These are phyloP conservation scores for Diplodia corticola DNA, from an alignment of 2,329 filamentous ascomycete genomes.

Conservation along the genomic window DNA sequence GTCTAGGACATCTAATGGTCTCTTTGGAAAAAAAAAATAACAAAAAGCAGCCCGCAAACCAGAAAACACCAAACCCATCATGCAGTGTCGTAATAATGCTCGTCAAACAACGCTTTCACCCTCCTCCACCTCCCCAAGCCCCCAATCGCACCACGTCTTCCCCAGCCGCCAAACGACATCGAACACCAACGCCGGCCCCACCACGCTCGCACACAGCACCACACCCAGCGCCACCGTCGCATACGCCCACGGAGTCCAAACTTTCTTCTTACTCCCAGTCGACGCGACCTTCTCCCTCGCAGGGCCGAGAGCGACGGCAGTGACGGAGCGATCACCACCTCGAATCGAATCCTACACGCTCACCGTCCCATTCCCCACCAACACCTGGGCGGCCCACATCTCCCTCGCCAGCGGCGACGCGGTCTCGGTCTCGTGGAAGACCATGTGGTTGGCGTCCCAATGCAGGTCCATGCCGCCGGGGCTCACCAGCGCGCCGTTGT, in stretches of 20 bases:
- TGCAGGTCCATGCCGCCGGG: constrained; percentile 12
- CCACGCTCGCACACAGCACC: neutral
- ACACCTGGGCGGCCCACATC: constrained; percentile 1
- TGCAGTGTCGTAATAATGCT: neutral
- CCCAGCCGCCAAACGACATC: neutral
- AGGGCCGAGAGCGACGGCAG: too few relatives aligned
- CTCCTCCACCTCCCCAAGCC: neutral
- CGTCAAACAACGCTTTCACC: too few relatives aligned
- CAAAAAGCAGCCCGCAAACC: too few relatives aligned
- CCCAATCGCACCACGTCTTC: neutral
- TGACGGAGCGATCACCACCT: neutral
- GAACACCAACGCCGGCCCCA: neutral
- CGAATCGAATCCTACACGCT: neutral
- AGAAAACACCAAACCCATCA: too few relatives aligned
- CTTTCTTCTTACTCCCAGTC: neutral
- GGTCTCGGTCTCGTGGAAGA: constrained; percentile 4
- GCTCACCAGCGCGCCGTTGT: neutral
- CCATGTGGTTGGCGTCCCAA: constrained; percentile 10
- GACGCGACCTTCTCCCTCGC: too few relatives aligned
- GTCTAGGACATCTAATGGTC: too few relatives aligned
- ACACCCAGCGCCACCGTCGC: neutral
- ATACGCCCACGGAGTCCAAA: neutral
- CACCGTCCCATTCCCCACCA: neutral
- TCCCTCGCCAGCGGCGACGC: neutral
- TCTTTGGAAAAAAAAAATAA: too few relatives aligned